These are phyloP conservation scores for Lepidium aucheri DNA, from an alignment of 345 rosid genomes.

Conservation along the genomic window DNA sequence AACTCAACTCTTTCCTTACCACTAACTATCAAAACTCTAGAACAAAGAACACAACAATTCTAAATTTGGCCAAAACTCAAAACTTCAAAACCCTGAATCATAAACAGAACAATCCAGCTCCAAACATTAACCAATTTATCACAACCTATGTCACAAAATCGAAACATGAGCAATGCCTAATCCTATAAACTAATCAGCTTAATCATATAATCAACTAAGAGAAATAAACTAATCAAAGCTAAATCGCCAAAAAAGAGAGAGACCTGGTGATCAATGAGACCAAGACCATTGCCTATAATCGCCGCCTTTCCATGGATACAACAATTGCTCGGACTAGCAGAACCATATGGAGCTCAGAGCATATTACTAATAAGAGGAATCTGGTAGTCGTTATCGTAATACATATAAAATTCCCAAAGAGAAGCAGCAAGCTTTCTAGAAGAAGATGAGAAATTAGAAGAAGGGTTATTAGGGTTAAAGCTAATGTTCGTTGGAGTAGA, in stretches of 20 bases:
- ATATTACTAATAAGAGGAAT: constrained; percentile 37
- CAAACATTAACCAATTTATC: too few species aligned
- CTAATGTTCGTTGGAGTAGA: constrained; percentile 20
- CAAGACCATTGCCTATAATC: constrained; percentile 48
- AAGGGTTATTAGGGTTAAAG: constrained; percentile 15
- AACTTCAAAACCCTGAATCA: background rate
- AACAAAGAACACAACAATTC: constrained; percentile 6
- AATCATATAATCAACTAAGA: background rate
- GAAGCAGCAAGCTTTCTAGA: constrained; percentile 31
- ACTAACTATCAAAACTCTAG: background rate
- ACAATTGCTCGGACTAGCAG: constrained; percentile 28
- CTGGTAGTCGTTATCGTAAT: constrained; percentile 12
- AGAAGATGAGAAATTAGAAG: background rate
- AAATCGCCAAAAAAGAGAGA: background rate
- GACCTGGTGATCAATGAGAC: constrained; percentile 72
- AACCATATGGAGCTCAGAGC: constrained; percentile 39
- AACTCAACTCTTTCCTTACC: background rate
- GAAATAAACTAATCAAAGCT: background rate
- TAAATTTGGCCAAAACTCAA: background rate
- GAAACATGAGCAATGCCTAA: constrained; percentile 3
- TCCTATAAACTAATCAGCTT: constrained; percentile 1
- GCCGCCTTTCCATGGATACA: constrained; percentile 55
- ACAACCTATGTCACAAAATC: background rate
- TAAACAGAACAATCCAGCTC: background rate
- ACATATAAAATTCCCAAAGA: constrained; percentile 50